phyloP scores from a whole-genome alignment of 2,329 filamentous ascomycete genomes.

The Exophiala lecanii-corni region DNA sequence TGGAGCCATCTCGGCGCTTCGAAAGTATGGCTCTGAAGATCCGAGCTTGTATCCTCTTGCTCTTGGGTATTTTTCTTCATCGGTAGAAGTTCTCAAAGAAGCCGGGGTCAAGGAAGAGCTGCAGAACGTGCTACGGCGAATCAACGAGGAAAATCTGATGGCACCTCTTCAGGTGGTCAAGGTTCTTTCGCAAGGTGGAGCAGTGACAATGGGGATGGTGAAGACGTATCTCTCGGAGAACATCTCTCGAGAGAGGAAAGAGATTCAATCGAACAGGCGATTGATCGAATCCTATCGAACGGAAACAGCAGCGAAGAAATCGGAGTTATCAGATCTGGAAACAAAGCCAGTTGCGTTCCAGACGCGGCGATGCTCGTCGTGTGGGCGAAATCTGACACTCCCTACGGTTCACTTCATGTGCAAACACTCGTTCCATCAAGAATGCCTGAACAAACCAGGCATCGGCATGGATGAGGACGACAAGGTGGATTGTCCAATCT shows the following conservation, averaged over 20 bases:
- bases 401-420: conserved; percentile 94
- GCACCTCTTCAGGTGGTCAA: conserved; percentile 95
- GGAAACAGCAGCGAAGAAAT: conserved; percentile 75
- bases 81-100: conserved; percentile 73
- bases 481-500: conserved; percentile 77
- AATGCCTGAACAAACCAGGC: conserved; percentile 63
- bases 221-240: conserved; percentile 87
- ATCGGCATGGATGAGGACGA: conserved; percentile 50
- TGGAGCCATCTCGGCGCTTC: conserved; percentile 82
- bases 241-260: conserved; percentile 79
- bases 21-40: conserved; percentile 87
- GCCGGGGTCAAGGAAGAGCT: conserved; percentile 73
- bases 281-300: conserved; percentile 77
- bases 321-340: conserved; percentile 71
- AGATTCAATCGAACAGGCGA: conserved; percentile 77
- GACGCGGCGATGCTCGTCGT: conserved; percentile 80
- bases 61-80: conserved; percentile 87
- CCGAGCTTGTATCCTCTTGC: conserved; percentile 90
- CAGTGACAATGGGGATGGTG: conserved; percentile 96
- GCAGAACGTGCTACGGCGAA: conserved; percentile 72
- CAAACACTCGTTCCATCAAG: conserved; percentile 93
- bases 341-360: conserved; percentile 85
- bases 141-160: conserved; percentile 88
- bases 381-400: conserved; percentile 71
- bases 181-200: conserved; percentile 70